Percentiles rank a stretch among this genome's conserved stretches.
Evolutionary conservation across 257 asterid genomes (phyloP).

Genomic region (Nicotiana tomentosiformis): DNA sequence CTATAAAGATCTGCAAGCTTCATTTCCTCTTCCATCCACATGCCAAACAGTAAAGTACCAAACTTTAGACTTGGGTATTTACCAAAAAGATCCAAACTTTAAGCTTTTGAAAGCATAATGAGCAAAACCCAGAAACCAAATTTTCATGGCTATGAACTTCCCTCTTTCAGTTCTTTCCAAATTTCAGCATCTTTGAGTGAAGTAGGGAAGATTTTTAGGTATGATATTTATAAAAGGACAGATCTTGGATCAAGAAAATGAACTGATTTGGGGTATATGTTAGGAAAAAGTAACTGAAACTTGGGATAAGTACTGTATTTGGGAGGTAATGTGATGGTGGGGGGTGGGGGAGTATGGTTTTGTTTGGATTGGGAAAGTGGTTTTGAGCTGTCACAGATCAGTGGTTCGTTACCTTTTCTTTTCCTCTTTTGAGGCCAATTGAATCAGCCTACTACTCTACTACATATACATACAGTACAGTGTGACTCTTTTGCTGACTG

Average conservation of each 20-base stretch:
- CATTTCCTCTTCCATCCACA: neutral
- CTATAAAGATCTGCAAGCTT: neutral
- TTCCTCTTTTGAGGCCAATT: neutral
- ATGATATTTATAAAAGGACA: neutral
- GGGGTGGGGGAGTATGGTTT: neutral
- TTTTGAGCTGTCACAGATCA: neutral
- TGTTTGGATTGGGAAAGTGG: conserved; percentile 14
- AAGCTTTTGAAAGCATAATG: conserved; percentile 17
- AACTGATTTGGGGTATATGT: neutral
- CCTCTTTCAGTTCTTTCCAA: neutral
- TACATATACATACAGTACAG: neutral
- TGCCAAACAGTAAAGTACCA: neutral
- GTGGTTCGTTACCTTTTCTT: neutral
- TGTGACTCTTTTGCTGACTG: neutral
- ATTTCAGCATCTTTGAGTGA: neutral
- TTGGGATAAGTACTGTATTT: neutral
- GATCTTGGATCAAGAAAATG: conserved; percentile 3
- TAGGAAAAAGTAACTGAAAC: neutral
- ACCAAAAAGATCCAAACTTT: conserved; percentile 30
- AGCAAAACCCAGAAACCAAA: conserved; percentile 20
- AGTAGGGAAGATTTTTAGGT: neutral
- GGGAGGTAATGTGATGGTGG: neutral
- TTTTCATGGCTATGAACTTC: conserved; percentile 11
- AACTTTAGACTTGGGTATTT: neutral
- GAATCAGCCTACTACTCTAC: neutral